Evolutionary conservation across 805 yeast genomes (phyloP), one percentile per base, ranked within the genome.

Genomic region (Yarrowia yakushimensis): DNA sequence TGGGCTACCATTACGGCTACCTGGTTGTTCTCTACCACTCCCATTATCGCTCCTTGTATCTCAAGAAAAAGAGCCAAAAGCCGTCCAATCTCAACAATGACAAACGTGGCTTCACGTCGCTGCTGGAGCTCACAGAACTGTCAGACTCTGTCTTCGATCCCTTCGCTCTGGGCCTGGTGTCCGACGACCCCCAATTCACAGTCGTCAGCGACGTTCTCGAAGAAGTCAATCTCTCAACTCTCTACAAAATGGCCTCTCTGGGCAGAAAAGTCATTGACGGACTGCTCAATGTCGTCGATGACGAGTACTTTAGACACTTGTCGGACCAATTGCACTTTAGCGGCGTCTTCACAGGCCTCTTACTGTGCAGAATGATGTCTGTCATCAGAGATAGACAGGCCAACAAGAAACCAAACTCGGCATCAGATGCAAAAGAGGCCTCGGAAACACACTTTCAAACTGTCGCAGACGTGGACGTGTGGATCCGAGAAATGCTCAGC

Each of bases 311-410:
- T 73, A 85, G 87, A 0, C 84, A 82, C 68, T 76, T 87, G n/a
- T 83, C 88, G 12, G 91, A 87, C 73, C 89, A 85, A 72, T 76
- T 86, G 45, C 89, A 84, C 69, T 78, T 85, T 63, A 61, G 65
- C 28, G 75, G 73, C 1, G 67, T 68, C 25, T 67, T 64, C 46
- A 57, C 70, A 6, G 69, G 68, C 2, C 45, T 68, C 10, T 63
- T 68, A 65, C 63, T 69, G 43, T 36, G 59, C 27, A 50, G 64
- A 31, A 65, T 66, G 22, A 52, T 52, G 59, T 52, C 59, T 11
- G 59, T 52, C 3, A 33, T 52, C 15, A 25, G 59, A 27, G 59
- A 52, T 18, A 22, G 59, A 34, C 59, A 52, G 25, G 59, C 43
- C n/a, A 52, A 25, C 28, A 52, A 52, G 17, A 36, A 34, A 3